phyloP scores from a whole-genome alignment of 2,329 filamentous ascomycete genomes.

The Akanthomyces dipterigenus region DNA sequence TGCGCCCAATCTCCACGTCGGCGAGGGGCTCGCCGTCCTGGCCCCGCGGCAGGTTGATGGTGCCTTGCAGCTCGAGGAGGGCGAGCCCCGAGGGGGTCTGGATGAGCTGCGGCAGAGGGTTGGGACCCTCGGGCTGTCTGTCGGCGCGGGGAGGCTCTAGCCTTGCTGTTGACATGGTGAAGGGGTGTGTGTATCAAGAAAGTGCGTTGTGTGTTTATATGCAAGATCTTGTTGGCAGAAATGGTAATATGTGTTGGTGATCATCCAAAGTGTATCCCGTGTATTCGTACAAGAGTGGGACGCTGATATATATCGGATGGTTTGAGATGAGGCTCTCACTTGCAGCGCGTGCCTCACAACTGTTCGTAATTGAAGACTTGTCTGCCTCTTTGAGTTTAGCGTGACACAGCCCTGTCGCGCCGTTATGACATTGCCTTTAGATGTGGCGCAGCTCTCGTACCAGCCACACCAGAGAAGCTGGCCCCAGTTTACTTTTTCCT shows the following conservation, averaged over 20 bases:
- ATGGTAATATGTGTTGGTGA: background rate
- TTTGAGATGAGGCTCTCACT: background rate
- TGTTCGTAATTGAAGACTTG: background rate
- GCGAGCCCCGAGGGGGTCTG: slow-evolving; percentile 86
- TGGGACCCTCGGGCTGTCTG: slow-evolving; percentile 20
- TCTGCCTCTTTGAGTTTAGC: slow-evolving; percentile 1
- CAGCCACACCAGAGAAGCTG: background rate
- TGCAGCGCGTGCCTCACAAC: background rate
- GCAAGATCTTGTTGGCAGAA: background rate
- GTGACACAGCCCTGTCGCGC: background rate
- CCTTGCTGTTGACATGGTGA: slow-evolving; percentile 28
- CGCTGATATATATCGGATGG: background rate
- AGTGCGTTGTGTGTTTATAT: background rate
- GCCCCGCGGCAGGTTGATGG: slow-evolving; percentile 64
- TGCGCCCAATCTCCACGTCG: slow-evolving; percentile 52
- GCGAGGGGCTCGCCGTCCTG: slow-evolving; percentile 24
- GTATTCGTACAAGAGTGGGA: background rate
- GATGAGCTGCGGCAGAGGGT: slow-evolving; percentile 70
- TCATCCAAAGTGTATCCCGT: no score
- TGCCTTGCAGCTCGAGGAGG: slow-evolving; percentile 87
- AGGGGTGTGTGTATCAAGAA: background rate
- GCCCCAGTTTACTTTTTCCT: background rate
- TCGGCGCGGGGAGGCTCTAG: slow-evolving; percentile 33
- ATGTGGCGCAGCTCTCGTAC: background rate
- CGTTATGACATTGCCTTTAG: background rate